Evolutionary conservation across 192 early-diverging fungal genomes (phyloP), one percentile per base, ranked within the genome.

Genomic region (Backusella tuberculispora): DNA sequence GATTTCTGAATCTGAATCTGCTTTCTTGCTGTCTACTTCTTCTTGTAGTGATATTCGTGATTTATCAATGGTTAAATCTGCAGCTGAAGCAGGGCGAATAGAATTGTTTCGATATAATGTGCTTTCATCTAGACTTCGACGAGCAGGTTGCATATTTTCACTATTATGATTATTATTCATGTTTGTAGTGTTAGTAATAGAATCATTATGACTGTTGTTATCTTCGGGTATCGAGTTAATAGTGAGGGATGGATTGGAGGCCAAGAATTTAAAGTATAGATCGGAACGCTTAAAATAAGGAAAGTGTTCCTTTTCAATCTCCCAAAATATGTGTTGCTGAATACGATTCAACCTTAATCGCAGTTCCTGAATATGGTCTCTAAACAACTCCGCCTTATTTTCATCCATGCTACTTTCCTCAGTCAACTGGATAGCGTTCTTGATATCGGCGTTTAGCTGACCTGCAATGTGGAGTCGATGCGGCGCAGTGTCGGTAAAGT

Each of bases 181-280:
- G 7, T 15, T 45, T 6, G 24, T 40, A 7, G 15, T 15, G 34
- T 5, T 74, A 17, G 40, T 65, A 10, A 73, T 41, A 14, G 41
- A 64, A 38, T 34, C 48, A 42, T 60, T 60, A 12, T 24, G 21
- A 26, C 26, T n/a, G 45, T 74, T 24, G 43, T 15, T 67, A 42
- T 67, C 66, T 67, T 79, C 74, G 15, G 71, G 66, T 10, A 69
- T 69, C 21, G 74, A 12, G 8, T 81, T 80, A 12, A 63, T 42
- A 4, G 73, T 68, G n/a, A 81, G 74, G 14, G 76, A 84, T 10
- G 87, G 85, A 26, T 88, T 86, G 19, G 86, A 83, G 2, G 82
- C 83, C 44, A 94, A 73, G 45, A 90, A 87, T 42, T 89, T 83
- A 72, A 89, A 85, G 63, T 92, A 94, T 2, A 92, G 75, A 24